Evolutionary conservation across 345 rosid species (phyloP).

Genomic region (Noccaea bulbosa): DNA sequence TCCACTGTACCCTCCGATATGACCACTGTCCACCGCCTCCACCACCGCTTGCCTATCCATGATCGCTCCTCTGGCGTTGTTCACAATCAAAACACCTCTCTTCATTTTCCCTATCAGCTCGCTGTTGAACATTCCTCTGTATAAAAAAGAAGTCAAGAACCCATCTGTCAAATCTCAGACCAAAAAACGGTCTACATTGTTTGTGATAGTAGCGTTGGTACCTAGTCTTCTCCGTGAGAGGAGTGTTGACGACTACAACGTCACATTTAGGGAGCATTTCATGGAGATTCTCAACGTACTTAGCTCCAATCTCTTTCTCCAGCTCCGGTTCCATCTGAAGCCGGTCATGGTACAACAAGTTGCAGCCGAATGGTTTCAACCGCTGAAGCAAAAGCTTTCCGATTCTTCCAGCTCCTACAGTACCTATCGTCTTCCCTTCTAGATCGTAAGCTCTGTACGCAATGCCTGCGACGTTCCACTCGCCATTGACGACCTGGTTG

Average conservation of each 20-base stretch:
- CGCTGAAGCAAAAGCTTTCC: too few relatives aligned
- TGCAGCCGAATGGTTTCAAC: too few relatives aligned
- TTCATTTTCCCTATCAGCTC: constrained; percentile 81
- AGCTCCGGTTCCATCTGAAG: too few relatives aligned
- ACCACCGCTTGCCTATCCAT: constrained; percentile 91
- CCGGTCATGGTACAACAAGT: too few relatives aligned
- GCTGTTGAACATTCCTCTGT: constrained; percentile 79
- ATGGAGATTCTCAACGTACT: too few relatives aligned
- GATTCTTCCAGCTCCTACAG: too few relatives aligned
- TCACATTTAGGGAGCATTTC: constrained; percentile 91
- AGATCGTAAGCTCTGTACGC: constrained; percentile 92
- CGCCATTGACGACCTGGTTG: constrained; percentile 78
- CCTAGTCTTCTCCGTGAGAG: constrained; percentile 87
- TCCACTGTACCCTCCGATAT: constrained; percentile 92
- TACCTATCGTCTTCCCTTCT: constrained; percentile 93
- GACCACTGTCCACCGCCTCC: constrained; percentile 83
- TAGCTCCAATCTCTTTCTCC: too few relatives aligned
- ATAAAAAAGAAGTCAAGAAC: constrained; percentile 2
- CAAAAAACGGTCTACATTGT: neutral
- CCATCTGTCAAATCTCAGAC: neutral
- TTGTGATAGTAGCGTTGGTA: neutral
- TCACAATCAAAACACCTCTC: constrained; percentile 86
- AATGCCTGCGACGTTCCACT: constrained; percentile 93
- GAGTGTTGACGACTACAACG: constrained; percentile 78
- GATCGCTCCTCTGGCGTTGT: constrained; percentile 96